These are phyloP conservation scores for Exophiala aquamarina DNA, from an alignment of 2,329 filamentous ascomycete genomes.

Conservation along the genomic window DNA sequence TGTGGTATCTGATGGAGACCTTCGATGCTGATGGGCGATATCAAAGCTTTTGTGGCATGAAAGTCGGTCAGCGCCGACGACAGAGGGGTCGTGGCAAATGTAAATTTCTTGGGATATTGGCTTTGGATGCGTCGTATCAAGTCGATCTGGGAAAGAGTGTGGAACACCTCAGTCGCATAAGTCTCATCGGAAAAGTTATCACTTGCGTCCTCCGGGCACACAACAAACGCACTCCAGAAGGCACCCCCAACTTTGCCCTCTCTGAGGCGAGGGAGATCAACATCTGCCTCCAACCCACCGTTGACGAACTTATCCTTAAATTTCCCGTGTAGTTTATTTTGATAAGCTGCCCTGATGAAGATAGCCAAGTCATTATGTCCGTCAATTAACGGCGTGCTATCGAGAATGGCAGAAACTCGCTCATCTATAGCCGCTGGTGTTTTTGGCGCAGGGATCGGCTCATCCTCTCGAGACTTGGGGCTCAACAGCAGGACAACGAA, in stretches of 20 bases:
- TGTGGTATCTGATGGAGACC: constrained; percentile 94
- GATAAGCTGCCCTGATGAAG: constrained; percentile 62
- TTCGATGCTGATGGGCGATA: constrained; percentile 79
- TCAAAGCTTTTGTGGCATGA: constrained; percentile 58
- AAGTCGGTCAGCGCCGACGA: constrained; percentile 63
- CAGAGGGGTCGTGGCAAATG: constrained; percentile 53
- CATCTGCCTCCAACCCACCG: constrained; percentile 67
- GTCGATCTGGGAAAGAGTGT: constrained; percentile 74
- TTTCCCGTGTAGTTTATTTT: constrained; percentile 76
- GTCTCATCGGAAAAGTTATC: constrained; percentile 31
- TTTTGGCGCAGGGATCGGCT: constrained; percentile 7
- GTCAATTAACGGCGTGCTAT: constrained; percentile 58
- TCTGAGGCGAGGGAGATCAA: constrained; percentile 75
- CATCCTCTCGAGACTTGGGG: constrained; percentile 3
- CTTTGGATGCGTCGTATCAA: constrained; percentile 64
- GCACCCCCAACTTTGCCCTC: constrained; percentile 74
- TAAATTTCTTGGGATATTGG: constrained; percentile 66
- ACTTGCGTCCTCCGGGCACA: constrained; percentile 69
- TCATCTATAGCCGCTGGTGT: constrained; percentile 32
- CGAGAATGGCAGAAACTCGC: constrained; percentile 46
- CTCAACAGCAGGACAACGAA: constrained; percentile 23
- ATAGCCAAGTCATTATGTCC: constrained; percentile 89
- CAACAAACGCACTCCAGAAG: constrained; percentile 89
- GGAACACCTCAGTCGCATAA: constrained; percentile 55
- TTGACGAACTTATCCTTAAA: constrained; percentile 75